Evolutionary conservation across 257 asterid species (phyloP).

Genomic region (Fraxinus americana): DNA sequence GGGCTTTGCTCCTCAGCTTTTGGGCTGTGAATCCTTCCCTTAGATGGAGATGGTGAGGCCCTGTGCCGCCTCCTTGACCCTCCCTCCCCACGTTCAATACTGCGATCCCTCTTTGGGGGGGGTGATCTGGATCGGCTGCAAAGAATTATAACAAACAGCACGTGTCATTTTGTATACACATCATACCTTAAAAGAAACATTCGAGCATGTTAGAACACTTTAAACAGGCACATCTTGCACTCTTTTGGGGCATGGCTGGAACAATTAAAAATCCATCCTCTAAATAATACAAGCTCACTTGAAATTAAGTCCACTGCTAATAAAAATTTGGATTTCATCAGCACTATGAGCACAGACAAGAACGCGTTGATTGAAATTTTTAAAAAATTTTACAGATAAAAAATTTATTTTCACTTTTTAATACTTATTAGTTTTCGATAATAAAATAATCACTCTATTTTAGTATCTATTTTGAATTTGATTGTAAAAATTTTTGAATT

Average conservation of each 20-base stretch:
- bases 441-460: background rate
- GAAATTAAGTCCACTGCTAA: background rate
- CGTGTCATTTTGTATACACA: background rate
- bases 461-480: background rate
- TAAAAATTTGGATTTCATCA: background rate
- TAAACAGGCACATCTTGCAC: background rate
- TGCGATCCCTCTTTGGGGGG: conserved; percentile 42
- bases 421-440: background rate
- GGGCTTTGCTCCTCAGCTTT: conserved; percentile 56
- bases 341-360: background rate
- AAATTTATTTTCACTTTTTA: background rate
- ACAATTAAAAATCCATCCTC: background rate
- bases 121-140: conserved; percentile 63
- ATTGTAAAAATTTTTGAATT: background rate
- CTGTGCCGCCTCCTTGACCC: conserved; percentile 52
- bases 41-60: conserved; percentile 42
- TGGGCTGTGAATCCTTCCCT: conserved; percentile 42
- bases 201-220: background rate
- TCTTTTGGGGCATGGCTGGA: background rate
- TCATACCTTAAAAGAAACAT: background rate
- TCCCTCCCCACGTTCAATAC: conserved; percentile 45
- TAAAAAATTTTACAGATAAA: background rate
- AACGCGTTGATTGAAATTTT: background rate
- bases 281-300: background rate
- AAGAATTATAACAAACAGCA: background rate